Evolutionary conservation across 2,329 filamentous ascomycete genomes (phyloP), one percentile per base, ranked within the genome.

Genomic region (Mycosphaerella sp.): DNA sequence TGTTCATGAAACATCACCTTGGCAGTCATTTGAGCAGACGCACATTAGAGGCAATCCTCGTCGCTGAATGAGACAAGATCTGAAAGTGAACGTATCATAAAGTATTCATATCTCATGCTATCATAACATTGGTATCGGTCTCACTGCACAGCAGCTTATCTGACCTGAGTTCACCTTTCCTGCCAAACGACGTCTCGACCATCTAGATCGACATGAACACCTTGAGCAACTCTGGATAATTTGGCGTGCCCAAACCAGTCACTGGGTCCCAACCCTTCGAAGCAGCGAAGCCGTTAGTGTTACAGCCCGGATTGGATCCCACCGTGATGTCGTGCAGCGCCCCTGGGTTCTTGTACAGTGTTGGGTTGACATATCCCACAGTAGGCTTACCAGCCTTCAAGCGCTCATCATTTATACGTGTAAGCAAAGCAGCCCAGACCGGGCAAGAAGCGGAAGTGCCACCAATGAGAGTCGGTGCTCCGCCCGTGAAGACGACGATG

Each of bases 341-440:
- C 21, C 21, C 41, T 6, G 62, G 64, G 42, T 76, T 68, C 4
- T 68, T 67, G 55, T 77, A 77, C 41, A 59, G 44, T n/a, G 57
- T 58, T 3, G 62, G 62, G 48, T 65, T 65, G n/a, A 64, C 55
- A 49, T 64, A 65, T 7, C 63, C 63, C 9, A 65, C 54, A 9
- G 63, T 56, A 10, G 47, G 47, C 54, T 64, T 64, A 16, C 61
- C 61, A 17, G 53, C 54, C 14, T 57, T 54, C 12, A 65, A 35
- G 12, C 60, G 53, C 54, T 62, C 61, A 18, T 65, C 61, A 41
- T 65, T 65, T 51, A 65, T 62, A 7, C 61, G 51, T 6, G 59
- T 64, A 12, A 65, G 30, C 25, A 65, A 56, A 6, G 57, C 32
- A 4, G 57, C 62, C 43, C 61, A 64, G 9, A 57, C 55, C 10